phyloP scores from a whole-genome alignment of 768 basidiomycete genomes.

The Serpula lacrymans region DNA sequence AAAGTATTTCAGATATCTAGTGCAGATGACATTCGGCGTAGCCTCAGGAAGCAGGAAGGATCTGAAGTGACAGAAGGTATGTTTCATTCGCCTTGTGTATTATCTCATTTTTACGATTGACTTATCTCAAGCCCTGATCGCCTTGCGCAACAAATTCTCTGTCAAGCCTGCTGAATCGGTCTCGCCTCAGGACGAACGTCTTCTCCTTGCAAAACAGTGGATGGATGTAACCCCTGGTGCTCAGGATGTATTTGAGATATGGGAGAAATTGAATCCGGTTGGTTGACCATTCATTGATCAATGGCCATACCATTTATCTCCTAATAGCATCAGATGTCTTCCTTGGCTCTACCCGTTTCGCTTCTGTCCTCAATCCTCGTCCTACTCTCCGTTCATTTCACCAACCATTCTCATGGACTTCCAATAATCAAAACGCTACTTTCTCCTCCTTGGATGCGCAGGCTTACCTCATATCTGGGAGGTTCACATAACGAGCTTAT shows the following conservation, averaged over 20 bases:
- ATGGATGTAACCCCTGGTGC: slow-evolving; percentile 53
- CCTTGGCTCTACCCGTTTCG: slow-evolving; percentile 44
- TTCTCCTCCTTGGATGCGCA: slow-evolving; percentile 49
- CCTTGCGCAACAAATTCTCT: slow-evolving; percentile 63
- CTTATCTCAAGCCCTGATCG: slow-evolving; percentile 36
- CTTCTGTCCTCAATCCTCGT: slow-evolving; percentile 57
- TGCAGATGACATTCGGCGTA: slow-evolving; percentile 20
- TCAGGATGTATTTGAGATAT: slow-evolving; percentile 58
- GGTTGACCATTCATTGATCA: slow-evolving; percentile 3
- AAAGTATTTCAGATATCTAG: slow-evolving; percentile 15
- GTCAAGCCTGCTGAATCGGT: slow-evolving; percentile 48
- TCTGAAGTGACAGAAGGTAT: slow-evolving; percentile 20
- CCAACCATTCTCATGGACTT: slow-evolving; percentile 59
- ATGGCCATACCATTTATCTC: slow-evolving; percentile 1
- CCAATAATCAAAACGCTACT: slow-evolving; percentile 62
- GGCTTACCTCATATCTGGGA: slow-evolving; percentile 59
- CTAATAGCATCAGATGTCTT: slow-evolving; percentile 40
- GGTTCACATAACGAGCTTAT: slow-evolving; percentile 64
- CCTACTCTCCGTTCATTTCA: slow-evolving; percentile 65
- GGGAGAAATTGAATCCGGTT: slow-evolving; percentile 55
- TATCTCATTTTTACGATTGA: neutral
- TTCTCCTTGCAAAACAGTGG: slow-evolving; percentile 61
- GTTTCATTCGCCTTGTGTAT: neutral
- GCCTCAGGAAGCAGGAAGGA: slow-evolving; percentile 13
- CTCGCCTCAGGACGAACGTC: slow-evolving; percentile 53